A percentile compares a stretch with the other conserved stretches of the same genome.
Evolutionary conservation across 1,284 basidiomycete genomes (phyloP).

Genomic region (Apiotrichum laibachii): DNA sequence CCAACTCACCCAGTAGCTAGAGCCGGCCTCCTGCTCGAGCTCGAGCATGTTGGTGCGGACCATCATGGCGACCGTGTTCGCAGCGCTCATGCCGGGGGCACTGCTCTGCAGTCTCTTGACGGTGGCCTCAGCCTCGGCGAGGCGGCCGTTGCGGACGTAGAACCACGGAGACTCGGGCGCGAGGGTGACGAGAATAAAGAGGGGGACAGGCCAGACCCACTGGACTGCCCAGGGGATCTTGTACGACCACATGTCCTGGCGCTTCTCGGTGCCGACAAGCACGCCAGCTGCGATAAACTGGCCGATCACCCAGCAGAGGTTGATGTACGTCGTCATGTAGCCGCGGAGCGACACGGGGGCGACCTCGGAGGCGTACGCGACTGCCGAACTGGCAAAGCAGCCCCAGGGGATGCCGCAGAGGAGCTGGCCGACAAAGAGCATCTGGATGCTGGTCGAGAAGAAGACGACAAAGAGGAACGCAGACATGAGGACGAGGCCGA

Average conservation of each 20-base stretch:
- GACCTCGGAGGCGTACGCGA: constrained; percentile 55
- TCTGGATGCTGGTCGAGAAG: constrained; percentile 41
- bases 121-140: constrained; percentile 24
- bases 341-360: constrained; percentile 43
- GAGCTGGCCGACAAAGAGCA: constrained; percentile 26
- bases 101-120: constrained; percentile 23
- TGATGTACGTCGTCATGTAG: constrained; percentile 46
- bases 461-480: constrained; percentile 37
- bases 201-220: constrained; percentile 49
- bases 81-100: constrained; percentile 24
- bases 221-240: constrained; percentile 25
- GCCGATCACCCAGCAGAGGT: constrained; percentile 56
- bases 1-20: constrained; percentile 25
- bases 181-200: constrained; percentile 23
- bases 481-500: constrained; percentile 36
- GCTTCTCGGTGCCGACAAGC: constrained; percentile 6
- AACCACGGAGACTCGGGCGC: constrained; percentile 38
- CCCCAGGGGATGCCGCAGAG: constrained; percentile 51
- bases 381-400: constrained; percentile 32
- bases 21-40: constrained; percentile 19
- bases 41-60: constrained; percentile 37
- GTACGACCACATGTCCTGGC: constrained; percentile 24
- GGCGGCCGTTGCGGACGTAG: constrained; percentile 29
- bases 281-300: constrained; percentile 27
- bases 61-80: constrained; percentile 36